phyloP scores from a whole-genome alignment of 1,139 yeast species.

The Debaryomyces udenii region DNA sequence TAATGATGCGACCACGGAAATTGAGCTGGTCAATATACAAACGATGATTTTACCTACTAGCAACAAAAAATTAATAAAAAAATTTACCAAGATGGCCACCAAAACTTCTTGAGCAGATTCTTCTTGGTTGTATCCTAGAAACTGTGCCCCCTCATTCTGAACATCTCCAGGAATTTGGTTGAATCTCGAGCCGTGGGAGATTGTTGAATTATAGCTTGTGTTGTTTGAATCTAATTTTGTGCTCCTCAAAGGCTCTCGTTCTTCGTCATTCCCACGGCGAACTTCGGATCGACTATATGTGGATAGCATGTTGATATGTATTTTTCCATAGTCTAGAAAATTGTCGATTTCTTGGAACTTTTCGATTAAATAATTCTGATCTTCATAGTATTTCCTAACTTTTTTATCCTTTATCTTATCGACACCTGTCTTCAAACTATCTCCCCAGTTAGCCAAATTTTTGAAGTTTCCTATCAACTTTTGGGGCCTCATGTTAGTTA shows the following conservation, averaged over 20 bases:
- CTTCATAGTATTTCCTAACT: conserved; percentile 40
- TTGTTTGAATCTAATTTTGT: conserved; percentile 8
- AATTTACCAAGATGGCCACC: conserved; percentile 67
- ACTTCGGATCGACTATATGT: conserved; percentile 48
- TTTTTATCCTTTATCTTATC: conserved; percentile 24
- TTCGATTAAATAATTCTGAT: conserved; percentile 63
- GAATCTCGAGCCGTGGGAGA: conserved; percentile 30
- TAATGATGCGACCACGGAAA: conserved; percentile 76
- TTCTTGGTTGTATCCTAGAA: conserved; percentile 52
- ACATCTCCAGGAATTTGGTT: conserved; percentile 63
- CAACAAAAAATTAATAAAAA: conserved; percentile 60
- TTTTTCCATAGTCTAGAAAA: conserved; percentile 66
- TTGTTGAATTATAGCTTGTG: conserved; percentile 9
- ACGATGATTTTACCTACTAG: conserved; percentile 65
- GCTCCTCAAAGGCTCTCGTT: neutral
- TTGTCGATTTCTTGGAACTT: conserved; percentile 55
- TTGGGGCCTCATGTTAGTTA: conserved; percentile 44
- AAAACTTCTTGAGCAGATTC: conserved; percentile 49
- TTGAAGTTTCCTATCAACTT: conserved; percentile 57
- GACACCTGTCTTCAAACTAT: conserved; percentile 27
- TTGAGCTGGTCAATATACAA: conserved; percentile 65
- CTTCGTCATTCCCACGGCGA: conserved; percentile 23
- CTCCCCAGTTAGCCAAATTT: conserved; percentile 54
- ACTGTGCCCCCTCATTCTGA: conserved; percentile 55
- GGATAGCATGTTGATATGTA: conserved; percentile 65